Base-by-base conservation (phyloP, 2,329 filamentous ascomycete species). In the Diaporthe vaccinii region DNA sequence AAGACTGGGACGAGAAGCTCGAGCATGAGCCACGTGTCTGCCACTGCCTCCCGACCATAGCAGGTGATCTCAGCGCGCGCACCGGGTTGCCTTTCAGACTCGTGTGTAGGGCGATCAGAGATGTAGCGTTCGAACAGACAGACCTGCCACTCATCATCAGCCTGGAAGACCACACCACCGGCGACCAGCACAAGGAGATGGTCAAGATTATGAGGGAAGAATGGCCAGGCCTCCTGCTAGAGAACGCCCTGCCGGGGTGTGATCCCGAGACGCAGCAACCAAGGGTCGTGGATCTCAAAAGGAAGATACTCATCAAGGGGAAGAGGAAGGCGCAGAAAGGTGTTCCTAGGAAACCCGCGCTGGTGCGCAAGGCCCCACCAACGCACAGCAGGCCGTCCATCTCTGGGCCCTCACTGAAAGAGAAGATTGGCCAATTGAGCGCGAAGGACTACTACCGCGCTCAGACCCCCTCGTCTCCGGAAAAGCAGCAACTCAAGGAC, bases 141-240 rank as follows among this genome's bases (percentile, higher is more conserved):
- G 90, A 94, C 72, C 87, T 98, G 25, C 97, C 96, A 0, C 87
- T 99, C 46, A 97, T 98, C 76, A 91, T 98, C 78, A 98, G 95
- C 82, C 89, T 98, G 8, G 97, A 99, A 83, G 94, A 98, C 0
- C 96, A 98, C 83, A 93, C 95, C 22, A 91, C 93, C 77, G 86
- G 89, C 1, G 91, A 94, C 68, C 96, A 98, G 83, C 96, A 99
- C 83, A 92, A 95, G 78, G 89, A 94, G 67, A 98, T 98, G 95
- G 96, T 98, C 10, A 90, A 94, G 74, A 98, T 98, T 78, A 98
- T 99, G 93, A 92, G 92, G 78, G 92, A 98, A 78, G 93, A 94
- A 77, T 98, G 96, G 95, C 89, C 89, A 51, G 92, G 90, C 0
- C 85, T 93, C 79, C 87, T 98, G 14, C 87, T 98, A 10, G 92